Conservation (phyloP, 257 asterid genomes). For the Solanum bulbocastanum region DNA sequence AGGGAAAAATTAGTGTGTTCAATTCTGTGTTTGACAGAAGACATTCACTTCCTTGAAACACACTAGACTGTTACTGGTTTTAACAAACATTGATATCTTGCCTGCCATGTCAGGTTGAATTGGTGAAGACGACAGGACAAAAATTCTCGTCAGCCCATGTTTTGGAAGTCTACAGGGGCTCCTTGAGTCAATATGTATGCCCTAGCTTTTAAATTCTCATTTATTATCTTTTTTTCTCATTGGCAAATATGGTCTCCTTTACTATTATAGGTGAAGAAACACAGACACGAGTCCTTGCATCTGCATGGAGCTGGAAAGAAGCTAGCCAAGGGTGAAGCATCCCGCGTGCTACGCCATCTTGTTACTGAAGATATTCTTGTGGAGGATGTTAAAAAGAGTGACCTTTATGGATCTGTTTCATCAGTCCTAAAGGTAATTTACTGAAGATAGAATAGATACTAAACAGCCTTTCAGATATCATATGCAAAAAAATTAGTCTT, state of each 20-base stretch:
- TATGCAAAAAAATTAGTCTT: background rate
- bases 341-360: constrained; percentile 84
- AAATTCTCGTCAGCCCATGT: constrained; percentile 77
- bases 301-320: constrained; percentile 97
- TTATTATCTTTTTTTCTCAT: background rate
- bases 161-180: constrained; percentile 94
- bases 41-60: background rate
- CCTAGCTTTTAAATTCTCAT: constrained; percentile 7
- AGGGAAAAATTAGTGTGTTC: constrained; percentile 2
- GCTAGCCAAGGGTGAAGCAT: constrained; percentile 80
- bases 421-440: constrained; percentile 65
- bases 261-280: constrained; percentile 76
- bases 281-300: constrained; percentile 60
- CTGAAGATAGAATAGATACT: background rate
- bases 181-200: constrained; percentile 90
- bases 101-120: constrained; percentile 48
- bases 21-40: background rate
- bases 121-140: constrained; percentile 76
- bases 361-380: constrained; percentile 75
- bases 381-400: constrained; percentile 86
- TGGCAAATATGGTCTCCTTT: constrained; percentile 13
- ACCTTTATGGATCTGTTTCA: constrained; percentile 75
- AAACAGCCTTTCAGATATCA: background rate
- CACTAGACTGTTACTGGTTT: background rate
- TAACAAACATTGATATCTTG: background rate